A percentile compares a stretch with the other conserved stretches of the same genome.
These are phyloP conservation scores for Pseudogymnoascus destructans DNA, from an alignment of 2,329 filamentous ascomycete species.

Conservation along the genomic window DNA sequence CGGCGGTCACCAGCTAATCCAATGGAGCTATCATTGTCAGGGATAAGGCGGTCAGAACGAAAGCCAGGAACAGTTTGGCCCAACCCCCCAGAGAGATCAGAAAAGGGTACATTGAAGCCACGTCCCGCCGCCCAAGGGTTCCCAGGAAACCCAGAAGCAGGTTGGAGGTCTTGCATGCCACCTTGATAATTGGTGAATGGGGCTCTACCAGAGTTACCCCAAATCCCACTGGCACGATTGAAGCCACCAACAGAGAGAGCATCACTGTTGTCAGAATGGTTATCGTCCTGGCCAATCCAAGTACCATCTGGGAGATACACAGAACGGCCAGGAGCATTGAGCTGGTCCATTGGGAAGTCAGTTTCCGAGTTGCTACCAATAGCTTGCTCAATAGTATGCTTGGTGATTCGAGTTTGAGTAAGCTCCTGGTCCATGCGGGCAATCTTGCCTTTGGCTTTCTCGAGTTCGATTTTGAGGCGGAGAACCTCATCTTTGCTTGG, in stretches of 20 bases:
- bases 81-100: constrained; percentile 18
- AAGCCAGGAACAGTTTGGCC: constrained; percentile 19
- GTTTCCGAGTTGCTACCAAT: constrained; percentile 37
- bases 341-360: constrained; percentile 24
- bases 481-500: constrained; percentile 43
- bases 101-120: constrained; percentile 24
- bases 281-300: constrained; percentile 42
- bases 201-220: constrained; percentile 35
- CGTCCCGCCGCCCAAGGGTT: constrained; percentile 39
- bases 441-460: constrained; percentile 57
- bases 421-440: constrained; percentile 59
- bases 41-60: constrained; percentile 22
- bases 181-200: constrained; percentile 22
- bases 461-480: constrained; percentile 57
- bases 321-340: constrained; percentile 27
- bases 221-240: constrained; percentile 42
- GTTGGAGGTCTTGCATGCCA: constrained; percentile 18
- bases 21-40: constrained; percentile 22
- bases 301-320: constrained; percentile 30
- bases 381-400: constrained; percentile 43
- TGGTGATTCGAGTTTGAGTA: constrained; percentile 47
- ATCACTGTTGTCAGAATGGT: constrained; percentile 44
- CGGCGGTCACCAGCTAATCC: constrained; percentile 17
- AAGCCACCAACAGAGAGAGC: constrained; percentile 38
- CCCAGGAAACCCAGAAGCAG: constrained; percentile 28